Percentiles rank a stretch among this genome's conserved stretches.
phyloP scores from a whole-genome alignment of 2,329 filamentous ascomycete genomes.

The Cryphonectria carpinicola region DNA sequence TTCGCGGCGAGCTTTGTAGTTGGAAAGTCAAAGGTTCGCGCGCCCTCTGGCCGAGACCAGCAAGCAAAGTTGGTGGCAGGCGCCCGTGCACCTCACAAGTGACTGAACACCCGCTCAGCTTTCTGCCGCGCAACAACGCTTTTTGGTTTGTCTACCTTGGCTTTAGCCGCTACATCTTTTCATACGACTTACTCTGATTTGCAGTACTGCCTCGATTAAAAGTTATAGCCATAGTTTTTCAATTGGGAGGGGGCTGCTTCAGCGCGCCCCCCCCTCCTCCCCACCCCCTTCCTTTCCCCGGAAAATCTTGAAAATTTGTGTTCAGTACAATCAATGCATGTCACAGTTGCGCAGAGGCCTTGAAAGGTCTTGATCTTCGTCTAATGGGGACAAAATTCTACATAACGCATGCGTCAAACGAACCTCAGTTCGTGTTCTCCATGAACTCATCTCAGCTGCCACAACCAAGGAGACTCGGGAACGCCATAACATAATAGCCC shows the following conservation, averaged over 20 bases:
- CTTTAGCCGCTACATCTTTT: neutral
- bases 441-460: conserved; percentile 8
- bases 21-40: conserved; percentile 1
- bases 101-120: neutral
- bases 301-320: too few species aligned
- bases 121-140: neutral
- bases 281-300: too few species aligned
- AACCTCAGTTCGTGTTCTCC: conserved; percentile 13
- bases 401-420: conserved; percentile 21
- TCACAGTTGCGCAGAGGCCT: neutral
- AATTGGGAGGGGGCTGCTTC: neutral
- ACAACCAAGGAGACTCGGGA: conserved; percentile 22
- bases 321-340: neutral
- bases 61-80: conserved; percentile 1
- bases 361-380: conserved; percentile 5
- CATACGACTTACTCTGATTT: neutral
- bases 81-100: conserved; percentile 7
- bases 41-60: neutral
- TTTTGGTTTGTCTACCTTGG: neutral
- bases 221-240: neutral
- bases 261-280: too few species aligned
- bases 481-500: conserved; percentile 18
- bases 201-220: neutral
- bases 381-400: conserved; percentile 25
- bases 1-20: conserved; percentile 11